A percentile compares a stretch with the other conserved stretches of the same genome.
These are phyloP conservation scores for Debaryomyces castellii DNA, from an alignment of 805 yeast species.

Conservation along the genomic window DNA sequence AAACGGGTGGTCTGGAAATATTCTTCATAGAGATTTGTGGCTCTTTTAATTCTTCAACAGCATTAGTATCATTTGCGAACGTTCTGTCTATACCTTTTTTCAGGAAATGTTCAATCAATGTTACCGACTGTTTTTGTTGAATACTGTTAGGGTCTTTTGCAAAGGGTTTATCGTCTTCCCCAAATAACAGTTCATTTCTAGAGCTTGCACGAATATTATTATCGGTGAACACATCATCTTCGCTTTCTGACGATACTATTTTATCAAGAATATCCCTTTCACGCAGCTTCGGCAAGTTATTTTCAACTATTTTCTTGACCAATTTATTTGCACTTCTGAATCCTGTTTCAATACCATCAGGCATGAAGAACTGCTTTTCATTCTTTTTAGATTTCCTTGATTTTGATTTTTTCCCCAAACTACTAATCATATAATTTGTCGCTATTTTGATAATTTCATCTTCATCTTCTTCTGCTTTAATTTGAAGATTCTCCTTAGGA, in stretches of 20 bases:
- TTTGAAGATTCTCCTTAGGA: slow-evolving; percentile 66
- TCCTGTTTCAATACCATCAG: slow-evolving; percentile 67
- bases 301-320: slow-evolving; percentile 21
- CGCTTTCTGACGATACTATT: slow-evolving; percentile 17
- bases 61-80: not conserved
- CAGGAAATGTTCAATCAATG: too few relatives aligned
- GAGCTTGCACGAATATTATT: not conserved
- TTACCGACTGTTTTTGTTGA: too few relatives aligned
- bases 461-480: slow-evolving; percentile 55
- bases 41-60: not conserved
- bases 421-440: slow-evolving; percentile 52
- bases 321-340: slow-evolving; percentile 53
- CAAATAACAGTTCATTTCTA: not conserved
- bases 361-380: slow-evolving; percentile 62
- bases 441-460: slow-evolving; percentile 70
- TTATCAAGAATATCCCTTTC: slow-evolving; percentile 6
- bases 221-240: slow-evolving; percentile 4
- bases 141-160: too few relatives aligned
- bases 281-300: not conserved
- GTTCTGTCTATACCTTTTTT: too few relatives aligned
- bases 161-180: not conserved
- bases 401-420: slow-evolving; percentile 9
- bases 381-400: slow-evolving; percentile 12
- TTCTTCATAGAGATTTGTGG: not conserved
- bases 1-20: not conserved